Evolutionary conservation across 169 alveolate species (phyloP).

Genomic region (Plasmodium adleri): DNA sequence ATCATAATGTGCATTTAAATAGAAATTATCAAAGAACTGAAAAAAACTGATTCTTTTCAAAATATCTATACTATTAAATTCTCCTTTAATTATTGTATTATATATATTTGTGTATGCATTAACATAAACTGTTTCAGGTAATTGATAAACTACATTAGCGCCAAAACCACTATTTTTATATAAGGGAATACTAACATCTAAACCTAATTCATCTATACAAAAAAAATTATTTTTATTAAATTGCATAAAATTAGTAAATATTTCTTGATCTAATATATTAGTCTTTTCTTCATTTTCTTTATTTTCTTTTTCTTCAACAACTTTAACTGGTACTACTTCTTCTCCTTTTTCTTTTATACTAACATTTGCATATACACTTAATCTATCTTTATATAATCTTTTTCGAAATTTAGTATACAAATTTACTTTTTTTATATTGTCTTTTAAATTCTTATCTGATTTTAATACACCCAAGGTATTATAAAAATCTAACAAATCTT

Average conservation of each 20-base stretch:
- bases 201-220: conserved; percentile 74
- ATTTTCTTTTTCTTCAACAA: conserved; percentile 40
- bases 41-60: conserved; percentile 66
- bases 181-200: conserved; percentile 57
- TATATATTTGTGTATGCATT: conserved; percentile 74
- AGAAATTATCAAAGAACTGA: conserved; percentile 72
- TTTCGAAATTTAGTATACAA: conserved; percentile 67
- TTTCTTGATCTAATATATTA: conserved; percentile 18
- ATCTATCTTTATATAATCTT: conserved; percentile 57
- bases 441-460: conserved; percentile 71
- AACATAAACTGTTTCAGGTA: conserved; percentile 49
- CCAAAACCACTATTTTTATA: conserved; percentile 69
- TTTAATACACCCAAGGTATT: conserved; percentile 51
- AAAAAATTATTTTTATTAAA: conserved; percentile 73
- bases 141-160: conserved; percentile 61
- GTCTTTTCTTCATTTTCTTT: conserved; percentile 24
- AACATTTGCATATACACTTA: conserved; percentile 72
- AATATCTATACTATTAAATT: conserved; percentile 58
- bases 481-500: conserved; percentile 57
- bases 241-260: conserved; percentile 47
- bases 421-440: conserved; percentile 60
- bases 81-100: conserved; percentile 69
- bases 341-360: conserved; percentile 54
- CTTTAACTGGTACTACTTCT: conserved; percentile 70
- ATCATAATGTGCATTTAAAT: conserved; percentile 69